Evolutionary conservation across 345 rosid genomes (phyloP), one percentile per base, ranked within the genome.

Genomic region (Mallotus nudiflorus): DNA sequence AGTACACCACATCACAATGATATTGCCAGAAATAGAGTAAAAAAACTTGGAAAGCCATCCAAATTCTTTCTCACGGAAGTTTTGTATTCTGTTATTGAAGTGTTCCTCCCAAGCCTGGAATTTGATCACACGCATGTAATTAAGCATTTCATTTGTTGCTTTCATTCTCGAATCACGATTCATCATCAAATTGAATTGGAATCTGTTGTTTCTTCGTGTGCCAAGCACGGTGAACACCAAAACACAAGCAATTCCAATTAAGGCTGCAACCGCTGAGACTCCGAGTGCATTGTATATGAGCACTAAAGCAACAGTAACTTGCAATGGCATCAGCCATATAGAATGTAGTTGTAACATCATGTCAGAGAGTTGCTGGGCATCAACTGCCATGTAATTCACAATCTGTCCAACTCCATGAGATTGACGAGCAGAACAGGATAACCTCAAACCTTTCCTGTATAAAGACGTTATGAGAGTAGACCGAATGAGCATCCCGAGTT

Each of bases 381-480:
- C 98, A 5, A 94, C 97, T 31, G 98, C 93, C 98, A 94, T 94
- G 83, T 94, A 94, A 69, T 94, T 94, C 72, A 94, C 98, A 54
- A 91, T 94, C 77, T 91, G 98, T 19, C 98, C 97, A 1, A 94
- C 95, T 11, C 98, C 98, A 57, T 94, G 98, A 67, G 84, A 85
- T 69, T 94, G 97, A 25, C 97, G 88, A 39, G 96, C 93, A 15
- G 97, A 94, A 74, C 95, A 87, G 0, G 97, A 79, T 42, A 94
- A 75, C 67, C 86, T 81, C 62, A 91, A 58, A 4, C 98, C 97
- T 74, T 94, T 94, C 75, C 66, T 84, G 87, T 91, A 94, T 42
- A 91, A 62, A 28, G 95, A 84, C 59, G 96, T 90, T 68, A 91
- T 83, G n/a, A 91, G 92, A 11, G 96, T 84, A 16, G 87, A 88